A percentile compares a stretch with the other conserved stretches of the same genome.
phyloP scores from a whole-genome alignment of 108 stramenopile species.

The Nannochloropsis gaditana region DNA sequence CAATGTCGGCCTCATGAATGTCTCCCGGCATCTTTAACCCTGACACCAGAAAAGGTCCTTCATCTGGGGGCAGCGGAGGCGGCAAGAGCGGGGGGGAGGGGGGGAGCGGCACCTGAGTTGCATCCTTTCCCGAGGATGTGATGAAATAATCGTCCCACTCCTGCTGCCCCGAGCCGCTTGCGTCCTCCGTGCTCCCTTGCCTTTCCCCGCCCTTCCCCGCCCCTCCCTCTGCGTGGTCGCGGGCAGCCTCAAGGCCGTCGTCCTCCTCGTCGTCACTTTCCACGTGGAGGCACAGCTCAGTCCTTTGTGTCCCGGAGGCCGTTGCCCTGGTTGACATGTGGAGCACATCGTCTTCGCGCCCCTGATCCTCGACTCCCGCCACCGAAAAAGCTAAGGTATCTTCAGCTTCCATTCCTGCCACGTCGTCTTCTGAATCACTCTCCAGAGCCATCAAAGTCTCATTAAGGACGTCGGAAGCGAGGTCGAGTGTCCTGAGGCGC shows the following conservation, averaged over 20 bases:
- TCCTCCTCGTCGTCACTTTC: slow-evolving; percentile 11
- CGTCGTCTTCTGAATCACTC: not conserved
- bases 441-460: not conserved
- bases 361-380: too few relatives aligned
- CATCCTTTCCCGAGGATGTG: not conserved
- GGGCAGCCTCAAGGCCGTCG: not conserved
- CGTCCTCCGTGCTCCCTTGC: not conserved
- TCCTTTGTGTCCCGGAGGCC: not conserved
- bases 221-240: not conserved
- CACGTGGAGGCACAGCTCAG: not conserved
- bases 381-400: too few relatives aligned
- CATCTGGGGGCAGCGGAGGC: not conserved
- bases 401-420: too few relatives aligned
- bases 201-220: not conserved
- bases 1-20: not conserved
- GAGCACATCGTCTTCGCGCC: too few relatives aligned
- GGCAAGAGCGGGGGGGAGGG: not conserved
- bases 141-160: not conserved
- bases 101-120: not conserved
- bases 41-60: not conserved
- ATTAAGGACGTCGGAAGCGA: slow-evolving; percentile 3
- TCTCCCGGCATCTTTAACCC: too few relatives aligned
- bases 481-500: not conserved
- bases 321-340: too few relatives aligned
- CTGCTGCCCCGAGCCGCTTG: not conserved